Evolutionary conservation across 352 stramenopile genomes (phyloP), one percentile per base, ranked within the genome.

Genomic region (Pythium rishiriense): DNA sequence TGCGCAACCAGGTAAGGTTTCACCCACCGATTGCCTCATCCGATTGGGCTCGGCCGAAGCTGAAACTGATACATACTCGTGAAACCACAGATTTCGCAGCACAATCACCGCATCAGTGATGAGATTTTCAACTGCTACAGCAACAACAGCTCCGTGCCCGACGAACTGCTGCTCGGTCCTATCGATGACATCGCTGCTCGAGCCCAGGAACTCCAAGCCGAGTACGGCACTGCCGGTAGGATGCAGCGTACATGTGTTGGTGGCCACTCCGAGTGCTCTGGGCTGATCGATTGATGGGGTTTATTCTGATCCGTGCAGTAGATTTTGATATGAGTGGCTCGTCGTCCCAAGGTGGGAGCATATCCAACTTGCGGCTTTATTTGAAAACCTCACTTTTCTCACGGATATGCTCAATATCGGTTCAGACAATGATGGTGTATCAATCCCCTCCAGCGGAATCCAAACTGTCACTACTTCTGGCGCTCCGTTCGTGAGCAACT

Each of bases 51-150:
- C n/a, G n/a, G n/a, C n/a, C n/a, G n/a, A n/a, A n/a, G 48, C 14
- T 4, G 12, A 25, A 14, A 19, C 25, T 51, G 41, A 51, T 25
- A 68, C 25, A 42, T 46, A 28, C 15, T 45, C n/a, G 17, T 54
- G 19, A 49, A 4, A 10, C 21, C 47, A 21, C 25, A 90, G 81
- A 90, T 93, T 51, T 74, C 79, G 9, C 73, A 88, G 35, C 84
- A 93, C 52, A 93, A 93, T 64, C 84, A 93, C 50, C 70, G 72
- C 17, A 88, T 93, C 58, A 91, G 66, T 22, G 82, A 91, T 52
- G 81, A 90, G 58, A 91, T 93, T 62, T 88, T 83, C 70, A 75
- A 78, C 25, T 93, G 78, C 69, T 93, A 91, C 68, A 78, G 70
- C 22, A 93, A 87, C 69, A 93, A 89, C 73, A 93, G 77, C 74